Base-by-base conservation (phyloP, 2,329 filamentous ascomycete species). In the Fusarium euwallaceae region DNA sequence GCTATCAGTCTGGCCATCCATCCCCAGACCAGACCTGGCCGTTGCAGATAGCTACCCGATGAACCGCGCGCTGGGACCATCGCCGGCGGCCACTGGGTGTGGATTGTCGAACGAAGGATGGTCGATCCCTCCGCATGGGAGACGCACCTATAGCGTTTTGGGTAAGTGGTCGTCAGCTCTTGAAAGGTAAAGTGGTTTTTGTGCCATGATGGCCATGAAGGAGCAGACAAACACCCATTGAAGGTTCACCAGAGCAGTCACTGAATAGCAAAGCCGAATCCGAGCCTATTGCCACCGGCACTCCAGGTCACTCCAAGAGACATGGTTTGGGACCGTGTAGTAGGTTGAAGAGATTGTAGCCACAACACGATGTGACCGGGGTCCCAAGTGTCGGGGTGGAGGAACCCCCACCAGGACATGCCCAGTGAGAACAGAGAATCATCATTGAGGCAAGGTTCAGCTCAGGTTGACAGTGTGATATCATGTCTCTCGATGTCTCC, bases 21-120 rank as follows among this genome's bases (percentile, higher is more conserved):
- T 78, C 66, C 69, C 76, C 72, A 78, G 67, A 70, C 68, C 71
- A 78, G 67, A 70, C 68, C 71, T 36, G 41, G 67, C 67, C 62
- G 63, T 68, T 75, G 69, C 51, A 74, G 76, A 78, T 78, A 78
- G 70, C 73, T 72, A 73, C 61, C 70, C 72, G 68, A 51, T 45
- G 69, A 59, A 76, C 55, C 65, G 32, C 64, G 61, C 63, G 61
- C 64, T 60, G 62, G 67, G 76, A 59, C 63, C 60, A 22, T 73
- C 64, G 76, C 76, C 74, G 76, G 62, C 75, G 76, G 74, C 76
- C 73, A 67, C 59, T 56, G 45, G 53, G 41, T 58, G 56, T 67
- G 69, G 62, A 76, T 59, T 55, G 70, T 66, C 64, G 66, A 64
- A 64, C 48, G 48, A 48, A 65, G 43, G 36, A 64, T 72, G 64